Evolutionary conservation across 1,139 yeast species (phyloP).

Genomic region (Sugiyamaella neomexicana): DNA sequence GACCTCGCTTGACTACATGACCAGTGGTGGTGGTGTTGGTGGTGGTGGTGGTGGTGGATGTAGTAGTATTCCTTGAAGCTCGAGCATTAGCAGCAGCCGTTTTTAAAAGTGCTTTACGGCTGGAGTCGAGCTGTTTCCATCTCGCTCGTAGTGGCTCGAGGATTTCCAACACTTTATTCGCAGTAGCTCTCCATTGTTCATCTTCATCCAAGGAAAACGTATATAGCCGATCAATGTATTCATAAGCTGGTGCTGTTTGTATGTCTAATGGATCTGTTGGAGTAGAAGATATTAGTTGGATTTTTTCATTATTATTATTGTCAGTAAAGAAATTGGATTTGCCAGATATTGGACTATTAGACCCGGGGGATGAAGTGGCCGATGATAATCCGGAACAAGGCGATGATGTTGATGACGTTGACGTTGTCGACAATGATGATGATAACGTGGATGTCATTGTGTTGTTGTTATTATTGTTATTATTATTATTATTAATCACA

Average conservation of each 20-base stretch:
- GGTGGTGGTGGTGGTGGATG: neutral
- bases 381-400: conserved; percentile 6
- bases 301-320: conserved; percentile 3
- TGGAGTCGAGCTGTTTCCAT: conserved; percentile 29
- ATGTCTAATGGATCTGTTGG: conserved; percentile 17
- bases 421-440: conserved; percentile 1
- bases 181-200: conserved; percentile 31
- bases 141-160: conserved; percentile 24
- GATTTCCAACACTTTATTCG: conserved; percentile 26
- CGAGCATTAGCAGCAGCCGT: conserved; percentile 13
- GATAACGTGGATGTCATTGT: neutral
- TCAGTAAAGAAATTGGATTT: conserved; percentile 7
- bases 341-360: conserved; percentile 14
- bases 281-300: conserved; percentile 4
- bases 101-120: conserved; percentile 20
- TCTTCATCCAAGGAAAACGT: conserved; percentile 28
- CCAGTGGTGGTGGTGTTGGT: neutral
- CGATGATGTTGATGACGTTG: conserved; percentile 13
- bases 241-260: conserved; percentile 21
- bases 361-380: conserved; percentile 20
- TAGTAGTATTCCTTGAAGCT: neutral
- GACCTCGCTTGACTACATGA: conserved; percentile 14
- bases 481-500: neutral
- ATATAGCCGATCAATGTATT: conserved; percentile 24
- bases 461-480: neutral